Percentiles rank a stretch among this genome's conserved stretches.
phyloP scores from a whole-genome alignment of 176 grass and related monocot species.

The Pontederia paniculata region DNA sequence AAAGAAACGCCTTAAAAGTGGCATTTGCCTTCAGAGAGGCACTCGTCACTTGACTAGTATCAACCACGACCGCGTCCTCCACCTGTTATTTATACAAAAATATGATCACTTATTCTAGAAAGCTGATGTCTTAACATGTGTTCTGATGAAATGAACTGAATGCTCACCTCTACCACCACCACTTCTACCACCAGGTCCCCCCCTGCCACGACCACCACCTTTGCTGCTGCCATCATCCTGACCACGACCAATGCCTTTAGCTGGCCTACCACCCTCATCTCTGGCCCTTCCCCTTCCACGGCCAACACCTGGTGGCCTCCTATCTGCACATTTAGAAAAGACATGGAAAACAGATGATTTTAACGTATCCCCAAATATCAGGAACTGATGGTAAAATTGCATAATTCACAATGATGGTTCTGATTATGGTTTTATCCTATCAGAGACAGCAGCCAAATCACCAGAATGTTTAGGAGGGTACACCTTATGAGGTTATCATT shows the following conservation, averaged over 20 bases:
- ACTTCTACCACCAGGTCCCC: constrained; percentile 42
- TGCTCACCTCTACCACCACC: constrained; percentile 56
- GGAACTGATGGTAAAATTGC: background rate
- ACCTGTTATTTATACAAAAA: constrained; percentile 27
- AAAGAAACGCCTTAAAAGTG: constrained; percentile 40
- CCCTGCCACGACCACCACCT: constrained; percentile 48
- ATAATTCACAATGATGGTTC: background rate
- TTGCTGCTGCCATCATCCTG: constrained; percentile 69
- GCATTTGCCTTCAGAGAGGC: constrained; percentile 22
- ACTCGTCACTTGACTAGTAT: constrained; percentile 12
- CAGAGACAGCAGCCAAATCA: too few relatives aligned
- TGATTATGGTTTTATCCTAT: too few relatives aligned
- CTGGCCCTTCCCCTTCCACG: constrained; percentile 78
- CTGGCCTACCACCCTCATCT: constrained; percentile 36
- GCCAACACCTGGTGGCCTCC: constrained; percentile 90
- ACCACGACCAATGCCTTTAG: constrained; percentile 59
- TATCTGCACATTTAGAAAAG: constrained; percentile 46
- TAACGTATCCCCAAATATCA: background rate
- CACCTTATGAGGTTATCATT: too few relatives aligned
- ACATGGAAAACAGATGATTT: constrained; percentile 1
- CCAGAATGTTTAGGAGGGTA: too few relatives aligned
- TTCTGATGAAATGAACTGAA: background rate
- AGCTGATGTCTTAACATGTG: background rate
- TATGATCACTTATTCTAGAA: background rate
- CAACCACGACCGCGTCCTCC: constrained; percentile 68